Percentiles rank a stretch among this genome's conserved stretches.
Conservation (phyloP, 2,329 filamentous ascomycete genomes). For the Colletotrichum sp. region DNA sequence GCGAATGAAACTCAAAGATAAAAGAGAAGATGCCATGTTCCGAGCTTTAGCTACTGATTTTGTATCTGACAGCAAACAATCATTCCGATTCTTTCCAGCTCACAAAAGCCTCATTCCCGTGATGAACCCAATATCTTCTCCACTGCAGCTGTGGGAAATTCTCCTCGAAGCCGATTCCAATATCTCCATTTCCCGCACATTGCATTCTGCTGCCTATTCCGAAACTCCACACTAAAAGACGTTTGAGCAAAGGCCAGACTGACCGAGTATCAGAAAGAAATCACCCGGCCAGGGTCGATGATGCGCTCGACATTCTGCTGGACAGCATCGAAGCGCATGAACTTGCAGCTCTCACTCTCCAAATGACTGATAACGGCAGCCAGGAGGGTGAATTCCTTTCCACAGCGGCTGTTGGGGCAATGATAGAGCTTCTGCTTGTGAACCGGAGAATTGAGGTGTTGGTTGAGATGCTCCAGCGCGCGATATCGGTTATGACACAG, state of each 20-base stretch:
- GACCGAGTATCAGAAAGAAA: not conserved
- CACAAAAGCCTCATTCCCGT: not conserved
- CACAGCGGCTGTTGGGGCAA: conserved; percentile 41
- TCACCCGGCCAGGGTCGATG: not conserved
- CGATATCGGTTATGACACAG: conserved; percentile 54
- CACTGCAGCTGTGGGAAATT: not conserved
- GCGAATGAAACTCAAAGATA: not conserved
- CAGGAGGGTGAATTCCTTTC: conserved; percentile 40
- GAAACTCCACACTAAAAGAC: not conserved
- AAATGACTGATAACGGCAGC: conserved; percentile 45
- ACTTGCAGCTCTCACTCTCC: conserved; percentile 47
- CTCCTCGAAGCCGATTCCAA: not conserved
- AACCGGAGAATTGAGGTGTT: conserved; percentile 57
- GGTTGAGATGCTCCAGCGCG: conserved; percentile 40
- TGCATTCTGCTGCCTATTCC: fast-evolving
- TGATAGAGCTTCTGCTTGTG: conserved; percentile 46
- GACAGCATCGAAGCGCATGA: conserved; percentile 39
- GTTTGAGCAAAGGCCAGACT: fast-evolving
- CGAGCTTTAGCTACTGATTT: not conserved
- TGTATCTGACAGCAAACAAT: not conserved
- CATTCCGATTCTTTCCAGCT: not conserved
- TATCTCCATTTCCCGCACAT: not conserved
- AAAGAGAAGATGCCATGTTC: not conserved
- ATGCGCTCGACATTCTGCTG: conserved; percentile 25
- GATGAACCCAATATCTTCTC: not conserved